phyloP scores from a whole-genome alignment of 2,329 filamentous ascomycete genomes.

The Cercospora sojina region DNA sequence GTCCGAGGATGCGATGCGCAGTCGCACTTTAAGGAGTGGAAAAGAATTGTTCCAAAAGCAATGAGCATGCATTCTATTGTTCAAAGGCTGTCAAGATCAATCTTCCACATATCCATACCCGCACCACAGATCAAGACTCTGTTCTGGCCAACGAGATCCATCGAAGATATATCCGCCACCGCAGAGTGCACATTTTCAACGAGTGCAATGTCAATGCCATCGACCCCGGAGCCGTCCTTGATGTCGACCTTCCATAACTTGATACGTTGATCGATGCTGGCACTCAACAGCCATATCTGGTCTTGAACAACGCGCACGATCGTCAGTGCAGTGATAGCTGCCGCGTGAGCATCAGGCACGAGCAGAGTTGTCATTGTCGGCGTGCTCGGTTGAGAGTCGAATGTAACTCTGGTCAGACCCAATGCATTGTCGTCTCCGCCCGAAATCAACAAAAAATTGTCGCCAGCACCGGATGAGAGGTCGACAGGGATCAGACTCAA shows the following conservation, averaged over 20 bases:
- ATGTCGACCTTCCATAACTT: conserved; percentile 47
- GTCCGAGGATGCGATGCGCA: not conserved
- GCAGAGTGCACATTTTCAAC: conserved; percentile 43
- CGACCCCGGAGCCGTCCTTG: conserved; percentile 24
- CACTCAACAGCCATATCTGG: conserved; percentile 28
- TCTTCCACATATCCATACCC: conserved; percentile 49
- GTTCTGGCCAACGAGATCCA: conserved; percentile 39
- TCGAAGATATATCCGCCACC: conserved; percentile 57
- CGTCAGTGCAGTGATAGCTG: conserved; percentile 63
- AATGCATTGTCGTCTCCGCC: conserved; percentile 89
- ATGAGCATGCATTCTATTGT: not conserved
- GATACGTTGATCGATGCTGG: conserved; percentile 51
- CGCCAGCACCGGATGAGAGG: conserved; percentile 30
- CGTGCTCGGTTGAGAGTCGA: not conserved
- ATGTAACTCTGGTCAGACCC: conserved; percentile 52
- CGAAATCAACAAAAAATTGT: conserved; percentile 60
- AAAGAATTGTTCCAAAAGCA: not conserved
- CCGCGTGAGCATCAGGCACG: conserved; percentile 64
- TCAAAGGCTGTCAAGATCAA: conserved; percentile 1
- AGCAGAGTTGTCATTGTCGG: conserved; percentile 37
- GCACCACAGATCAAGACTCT: conserved; percentile 49
- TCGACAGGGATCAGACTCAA: conserved; percentile 54
- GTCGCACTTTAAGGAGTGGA: not conserved
- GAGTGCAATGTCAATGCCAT: conserved; percentile 38
- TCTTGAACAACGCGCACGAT: conserved; percentile 31